These are phyloP conservation scores for Cyberlindnera xishuangbannaensis DNA, from an alignment of 805 yeast species.

Conservation along the genomic window DNA sequence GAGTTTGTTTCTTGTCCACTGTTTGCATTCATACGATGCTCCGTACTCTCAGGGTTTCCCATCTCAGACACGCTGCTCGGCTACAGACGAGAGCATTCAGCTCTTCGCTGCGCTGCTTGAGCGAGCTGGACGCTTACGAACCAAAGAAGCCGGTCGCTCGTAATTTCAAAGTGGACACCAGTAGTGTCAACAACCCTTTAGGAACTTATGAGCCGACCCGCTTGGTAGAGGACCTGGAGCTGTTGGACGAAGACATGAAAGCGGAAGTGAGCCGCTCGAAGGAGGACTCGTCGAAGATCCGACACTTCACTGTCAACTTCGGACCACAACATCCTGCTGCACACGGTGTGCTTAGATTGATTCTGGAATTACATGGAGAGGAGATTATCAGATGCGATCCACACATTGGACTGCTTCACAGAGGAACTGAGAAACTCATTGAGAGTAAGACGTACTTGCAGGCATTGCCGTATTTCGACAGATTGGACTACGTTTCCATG, in stretches of 20 bases:
- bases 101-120: constrained; percentile 3
- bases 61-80: neutral
- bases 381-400: constrained; percentile 85
- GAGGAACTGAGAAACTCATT: constrained; percentile 87
- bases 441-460: constrained; percentile 83
- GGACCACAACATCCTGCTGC: constrained; percentile 97
- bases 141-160: constrained; percentile 18
- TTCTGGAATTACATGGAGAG: constrained; percentile 83
- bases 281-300: constrained; percentile 40
- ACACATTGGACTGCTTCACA: constrained; percentile 79
- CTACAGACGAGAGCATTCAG: no score
- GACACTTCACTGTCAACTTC: constrained; percentile 85
- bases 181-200: constrained; percentile 34
- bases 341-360: constrained; percentile 84
- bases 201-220: constrained; percentile 30
- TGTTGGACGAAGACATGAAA: constrained; percentile 34
- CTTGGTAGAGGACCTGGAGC: constrained; percentile 24
- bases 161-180: constrained; percentile 14
- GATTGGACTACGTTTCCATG: constrained; percentile 81
- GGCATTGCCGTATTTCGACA: constrained; percentile 84
- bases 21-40: no score
- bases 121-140: constrained; percentile 21
- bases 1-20: no score
- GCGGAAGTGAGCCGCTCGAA: constrained; percentile 21
- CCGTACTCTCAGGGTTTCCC: constrained; percentile 2